Evolutionary conservation across 139 green algal genomes (phyloP), one percentile per base, ranked within the genome.

Genomic region (Coccomyxa sp.): DNA sequence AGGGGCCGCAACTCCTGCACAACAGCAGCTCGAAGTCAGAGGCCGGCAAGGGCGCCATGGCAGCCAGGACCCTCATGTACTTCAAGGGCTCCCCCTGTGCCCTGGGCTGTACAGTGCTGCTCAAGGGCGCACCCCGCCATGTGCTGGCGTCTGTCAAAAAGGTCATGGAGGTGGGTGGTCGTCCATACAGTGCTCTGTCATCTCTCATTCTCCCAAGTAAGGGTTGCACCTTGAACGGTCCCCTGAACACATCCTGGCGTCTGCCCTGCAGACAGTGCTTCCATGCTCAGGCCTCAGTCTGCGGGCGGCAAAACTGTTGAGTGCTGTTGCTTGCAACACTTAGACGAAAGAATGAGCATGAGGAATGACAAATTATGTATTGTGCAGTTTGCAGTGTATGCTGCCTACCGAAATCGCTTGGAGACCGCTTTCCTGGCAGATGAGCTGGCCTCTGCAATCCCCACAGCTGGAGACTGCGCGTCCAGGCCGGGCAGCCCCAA

Each of bases 31-130:
- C 31, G n/a, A 73, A 37, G 33, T 37, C 68, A 7, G 33, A 39
- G 24, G 22, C 68, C 0, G 37, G 33, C 33, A 50, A 75, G 33
- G 22, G 37, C 12, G 35, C 14, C 12, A 31, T 50, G 29, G 70
- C 70, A 27, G 70, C 22, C 2, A 16, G 40, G 18, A 37, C 73
- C 18, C 73, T 97, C 22, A 94, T 97, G 90, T 82, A 85, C n/a
- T 93, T 97, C 73, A 90, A 92, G 37, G 89, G 88, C 64, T 95
- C 87, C 81, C 81, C 86, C 0, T 78, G 82, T 6, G 86, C 86
- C 33, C 84, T 93, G 34, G 92, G 88, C 29, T 90, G 87, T 82
- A 97, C 91, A 0, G 81, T 97, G 8, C 70, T 96, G 77, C 88
- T 96, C 50, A 83, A 86, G 38, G 82, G 85, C 18, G 68, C 54